Conservation (phyloP, 257 asterid species). For the Przewalskia tangutica region DNA sequence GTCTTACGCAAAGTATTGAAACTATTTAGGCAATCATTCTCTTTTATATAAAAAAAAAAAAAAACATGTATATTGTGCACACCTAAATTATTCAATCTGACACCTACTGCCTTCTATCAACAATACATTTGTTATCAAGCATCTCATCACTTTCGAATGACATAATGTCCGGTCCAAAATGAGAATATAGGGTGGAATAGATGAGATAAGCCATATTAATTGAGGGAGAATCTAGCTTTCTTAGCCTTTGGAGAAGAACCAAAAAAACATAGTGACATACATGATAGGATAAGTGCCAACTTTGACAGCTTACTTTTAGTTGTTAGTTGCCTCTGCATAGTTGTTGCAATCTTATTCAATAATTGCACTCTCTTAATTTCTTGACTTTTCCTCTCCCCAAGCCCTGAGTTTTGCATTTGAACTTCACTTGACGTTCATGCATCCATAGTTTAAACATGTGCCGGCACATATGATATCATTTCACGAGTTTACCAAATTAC, state of each 20-base stretch:
- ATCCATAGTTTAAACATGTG: background rate
- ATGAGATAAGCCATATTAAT: background rate
- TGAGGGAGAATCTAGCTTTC: background rate
- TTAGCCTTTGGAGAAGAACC: background rate
- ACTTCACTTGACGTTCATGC: background rate
- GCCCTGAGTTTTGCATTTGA: background rate
- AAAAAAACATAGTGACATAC: background rate
- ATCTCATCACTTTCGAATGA: background rate
- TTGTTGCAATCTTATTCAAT: background rate
- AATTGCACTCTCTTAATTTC: background rate
- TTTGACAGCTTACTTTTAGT: conserved; percentile 1
- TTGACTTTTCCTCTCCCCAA: background rate
- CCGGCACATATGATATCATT: background rate
- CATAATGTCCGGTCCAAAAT: background rate
- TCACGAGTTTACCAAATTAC: background rate
- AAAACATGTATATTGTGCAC: no score
- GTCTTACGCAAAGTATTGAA: background rate
- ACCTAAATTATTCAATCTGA: no score
- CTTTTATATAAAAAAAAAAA: no score
- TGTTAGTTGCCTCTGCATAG: background rate
- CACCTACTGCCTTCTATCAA: no score
- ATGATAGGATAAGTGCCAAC: background rate
- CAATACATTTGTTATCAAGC: background rate
- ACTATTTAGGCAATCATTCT: background rate
- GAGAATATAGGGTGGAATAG: background rate